Percentiles rank a stretch among this genome's conserved stretches.
These are phyloP conservation scores for Fomitopsis pinicola DNA, from an alignment of 1,284 basidiomycete species.

Conservation along the genomic window DNA sequence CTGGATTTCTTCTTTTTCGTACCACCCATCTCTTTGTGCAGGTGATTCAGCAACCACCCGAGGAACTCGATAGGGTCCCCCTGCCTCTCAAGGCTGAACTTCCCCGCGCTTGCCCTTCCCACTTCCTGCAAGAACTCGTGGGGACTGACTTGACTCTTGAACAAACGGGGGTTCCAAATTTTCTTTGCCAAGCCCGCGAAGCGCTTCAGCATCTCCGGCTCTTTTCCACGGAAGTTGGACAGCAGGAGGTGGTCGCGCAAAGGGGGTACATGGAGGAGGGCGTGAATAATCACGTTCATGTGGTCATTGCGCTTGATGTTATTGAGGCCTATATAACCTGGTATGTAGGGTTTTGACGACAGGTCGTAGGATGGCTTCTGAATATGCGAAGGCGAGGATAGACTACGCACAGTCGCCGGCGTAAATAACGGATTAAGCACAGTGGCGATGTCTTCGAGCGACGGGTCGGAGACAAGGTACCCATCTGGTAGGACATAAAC, in stretches of 20 bases:
- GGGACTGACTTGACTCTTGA: conserved; percentile 97
- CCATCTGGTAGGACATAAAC: conserved; percentile 98
- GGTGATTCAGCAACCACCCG: conserved; percentile 90
- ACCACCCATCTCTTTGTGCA: conserved; percentile 91
- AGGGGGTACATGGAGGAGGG: conserved; percentile 87
- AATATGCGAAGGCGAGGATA: conserved; percentile 61
- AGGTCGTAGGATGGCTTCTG: conserved; percentile 82
- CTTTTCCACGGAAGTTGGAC: conserved; percentile 66
- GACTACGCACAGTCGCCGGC: conserved; percentile 40
- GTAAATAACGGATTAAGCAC: conserved; percentile 87
- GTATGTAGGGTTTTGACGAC: conserved; percentile 75
- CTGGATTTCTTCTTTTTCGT: conserved; percentile 85
- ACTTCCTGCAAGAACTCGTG: conserved; percentile 99
- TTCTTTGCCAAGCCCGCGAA: conserved; percentile 87
- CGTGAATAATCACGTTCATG: conserved; percentile 95
- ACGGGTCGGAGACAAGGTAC: conserved; percentile 93
- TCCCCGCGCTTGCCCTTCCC: conserved; percentile 79
- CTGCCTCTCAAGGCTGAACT: conserved; percentile 89
- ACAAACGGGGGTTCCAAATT: conserved; percentile 92
- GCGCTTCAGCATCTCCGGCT: conserved; percentile 84
- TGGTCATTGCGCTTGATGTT: conserved; percentile 97
- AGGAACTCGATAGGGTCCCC: conserved; percentile 97
- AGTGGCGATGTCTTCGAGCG: conserved; percentile 90
- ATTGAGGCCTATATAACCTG: conserved; percentile 96
- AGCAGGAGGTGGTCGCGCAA: conserved; percentile 86